Conservation (phyloP, 257 asterid genomes). For the Salvia hispanica region DNA sequence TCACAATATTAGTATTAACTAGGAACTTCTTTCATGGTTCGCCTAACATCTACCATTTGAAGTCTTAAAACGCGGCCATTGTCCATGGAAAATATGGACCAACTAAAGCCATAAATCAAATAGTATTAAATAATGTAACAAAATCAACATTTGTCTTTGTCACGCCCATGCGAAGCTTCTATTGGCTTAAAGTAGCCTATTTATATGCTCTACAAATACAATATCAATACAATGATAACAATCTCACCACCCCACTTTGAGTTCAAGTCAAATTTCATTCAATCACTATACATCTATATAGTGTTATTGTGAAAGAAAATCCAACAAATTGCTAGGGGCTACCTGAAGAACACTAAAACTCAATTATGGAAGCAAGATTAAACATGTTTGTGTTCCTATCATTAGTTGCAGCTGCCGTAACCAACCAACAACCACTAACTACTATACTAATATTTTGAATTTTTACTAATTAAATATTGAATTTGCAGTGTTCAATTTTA, state of each 20-base stretch:
- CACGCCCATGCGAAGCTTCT: slow-evolving; percentile 10
- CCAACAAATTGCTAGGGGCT: slow-evolving; percentile 34
- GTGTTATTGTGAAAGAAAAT: background rate
- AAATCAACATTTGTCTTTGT: background rate
- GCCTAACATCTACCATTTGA: slow-evolving; percentile 5
- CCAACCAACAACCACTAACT: too few species aligned
- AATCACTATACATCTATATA: background rate
- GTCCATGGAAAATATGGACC: background rate
- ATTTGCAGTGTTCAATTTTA: slow-evolving; percentile 67
- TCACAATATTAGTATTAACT: background rate
- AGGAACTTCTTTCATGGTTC: background rate
- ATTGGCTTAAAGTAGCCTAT: background rate
- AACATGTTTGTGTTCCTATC: slow-evolving; percentile 34
- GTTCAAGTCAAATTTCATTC: background rate
- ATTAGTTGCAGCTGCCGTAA: slow-evolving; percentile 40
- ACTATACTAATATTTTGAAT: too few species aligned
- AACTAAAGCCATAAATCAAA: background rate
- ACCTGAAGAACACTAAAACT: slow-evolving; percentile 46
- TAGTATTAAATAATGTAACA: background rate
- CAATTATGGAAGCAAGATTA: slow-evolving; percentile 45
- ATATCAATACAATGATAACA: background rate
- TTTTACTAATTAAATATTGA: background rate
- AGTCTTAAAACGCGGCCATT: slow-evolving; percentile 35
- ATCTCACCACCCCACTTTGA: slow-evolving; percentile 19
- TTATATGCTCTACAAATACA: slow-evolving; percentile 31